Percentiles rank a stretch among this genome's conserved stretches.
phyloP scores from a whole-genome alignment of 805 yeast genomes.

The Nakazawaea ambrosiae region DNA sequence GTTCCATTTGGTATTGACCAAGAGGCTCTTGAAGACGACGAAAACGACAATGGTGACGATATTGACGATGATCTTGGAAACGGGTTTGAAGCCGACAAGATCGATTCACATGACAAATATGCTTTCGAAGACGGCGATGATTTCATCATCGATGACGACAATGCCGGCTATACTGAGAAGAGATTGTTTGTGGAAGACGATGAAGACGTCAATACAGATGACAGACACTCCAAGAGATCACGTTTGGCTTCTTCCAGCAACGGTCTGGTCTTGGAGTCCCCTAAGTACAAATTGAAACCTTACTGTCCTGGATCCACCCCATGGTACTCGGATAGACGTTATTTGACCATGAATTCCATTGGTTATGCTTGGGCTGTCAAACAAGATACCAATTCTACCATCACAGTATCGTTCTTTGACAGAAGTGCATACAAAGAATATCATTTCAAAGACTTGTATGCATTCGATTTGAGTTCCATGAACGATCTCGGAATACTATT shows the following conservation, averaged over 20 bases:
- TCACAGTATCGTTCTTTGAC: constrained; percentile 88
- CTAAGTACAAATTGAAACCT: constrained; percentile 40
- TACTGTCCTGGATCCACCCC: constrained; percentile 89
- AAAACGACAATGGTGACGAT: constrained; percentile 15
- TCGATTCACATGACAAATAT: no score
- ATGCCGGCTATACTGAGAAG: constrained; percentile 33
- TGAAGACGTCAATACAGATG: not conserved
- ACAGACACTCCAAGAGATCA: not conserved
- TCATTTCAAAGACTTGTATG: constrained; percentile 71
- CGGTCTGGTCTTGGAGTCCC: not conserved
- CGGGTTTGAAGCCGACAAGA: not conserved
- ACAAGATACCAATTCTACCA: constrained; percentile 50
- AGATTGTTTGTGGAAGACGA: constrained; percentile 9
- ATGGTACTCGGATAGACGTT: constrained; percentile 63
- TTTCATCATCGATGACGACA: constrained; percentile 61
- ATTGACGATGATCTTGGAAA: constrained; percentile 14
- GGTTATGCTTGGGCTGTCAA: constrained; percentile 82
- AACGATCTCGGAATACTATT: constrained; percentile 60
- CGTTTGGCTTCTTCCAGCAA: not conserved
- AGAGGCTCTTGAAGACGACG: constrained; percentile 13
- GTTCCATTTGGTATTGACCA: constrained; percentile 13
- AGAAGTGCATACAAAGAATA: constrained; percentile 68
- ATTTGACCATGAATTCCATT: constrained; percentile 68
- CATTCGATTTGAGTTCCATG: constrained; percentile 71
- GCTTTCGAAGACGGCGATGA: constrained; percentile 37